A percentile compares a stretch with the other conserved stretches of the same genome.
phyloP scores from a whole-genome alignment of 164 flowering plant species.

The Cinnamomum micranthum region DNA sequence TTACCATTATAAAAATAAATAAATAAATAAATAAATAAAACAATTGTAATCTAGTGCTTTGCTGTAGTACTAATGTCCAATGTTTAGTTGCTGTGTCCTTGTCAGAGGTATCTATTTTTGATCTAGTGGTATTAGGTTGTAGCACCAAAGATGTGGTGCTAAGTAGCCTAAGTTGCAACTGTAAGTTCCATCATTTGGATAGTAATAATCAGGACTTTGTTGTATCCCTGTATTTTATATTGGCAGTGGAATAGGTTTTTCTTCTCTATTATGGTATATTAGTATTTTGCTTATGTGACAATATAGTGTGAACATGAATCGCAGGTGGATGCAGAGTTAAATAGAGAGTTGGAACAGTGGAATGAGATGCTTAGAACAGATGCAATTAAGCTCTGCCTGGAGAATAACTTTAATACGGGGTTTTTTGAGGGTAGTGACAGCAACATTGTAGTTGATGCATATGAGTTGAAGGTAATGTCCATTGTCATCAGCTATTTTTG shows the following conservation, averaged over 20 bases:
- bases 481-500: neutral
- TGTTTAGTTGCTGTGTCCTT: neutral
- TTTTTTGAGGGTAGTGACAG: slow-evolving; percentile 89
- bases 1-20: too few species aligned
- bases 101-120: neutral
- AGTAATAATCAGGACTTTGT: neutral
- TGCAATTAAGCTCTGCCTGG: slow-evolving; percentile 82
- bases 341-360: slow-evolving; percentile 92
- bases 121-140: neutral
- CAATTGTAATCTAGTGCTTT: too few species aligned
- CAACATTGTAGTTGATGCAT: slow-evolving; percentile 78
- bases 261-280: neutral
- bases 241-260: neutral
- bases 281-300: neutral
- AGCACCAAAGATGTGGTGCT: neutral
- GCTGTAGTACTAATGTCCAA: neutral
- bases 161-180: neutral
- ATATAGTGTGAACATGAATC: neutral
- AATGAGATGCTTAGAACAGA: slow-evolving; percentile 82
- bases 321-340: slow-evolving; percentile 79
- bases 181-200: neutral
- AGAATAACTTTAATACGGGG: slow-evolving; percentile 81
- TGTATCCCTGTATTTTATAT: neutral
- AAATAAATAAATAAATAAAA: too few species aligned
- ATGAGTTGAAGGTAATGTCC: slow-evolving; percentile 76